Evolutionary conservation across 805 yeast species (phyloP), one percentile per base, ranked within the genome.

Genomic region (Cyberlindnera americana): DNA sequence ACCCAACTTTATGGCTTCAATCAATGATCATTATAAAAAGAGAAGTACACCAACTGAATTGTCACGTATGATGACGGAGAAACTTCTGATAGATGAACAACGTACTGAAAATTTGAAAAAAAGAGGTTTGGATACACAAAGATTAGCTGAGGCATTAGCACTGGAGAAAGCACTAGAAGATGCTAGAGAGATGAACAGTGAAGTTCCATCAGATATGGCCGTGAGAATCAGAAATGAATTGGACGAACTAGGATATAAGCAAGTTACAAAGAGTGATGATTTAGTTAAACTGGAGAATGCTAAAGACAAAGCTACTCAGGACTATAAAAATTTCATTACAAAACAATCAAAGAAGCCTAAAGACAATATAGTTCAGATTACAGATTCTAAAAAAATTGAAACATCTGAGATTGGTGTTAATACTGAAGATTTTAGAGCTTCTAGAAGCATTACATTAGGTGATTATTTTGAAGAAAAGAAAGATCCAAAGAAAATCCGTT

Each of bases 361-460:
- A 1, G 44, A 43, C 76, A 22, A 14, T 5, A 8, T 47, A 73
- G n/a, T 13, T 7, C 10, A 17, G n/a, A n/a, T 19, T 12, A 15
- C 26, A 6, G 21, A 19, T 21, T 17, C 76, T 51, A 75, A 73
- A 46, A 70, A 73, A 11, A 74, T 80, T 30, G 69, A 66, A 30
- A 67, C 74, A 37, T 78, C 85, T 3, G 74, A 72, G 19, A 61
- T 80, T 15, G 81, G 78, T 46, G 64, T 78, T 14, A 76, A 76
- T 49, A 60, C 60, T 19, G 61, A 64, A 8, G 74, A 73, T 37
- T 73, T 78, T 30, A 66, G 89, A 38, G 81, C 78, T n/a, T 45
- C 83, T 14, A 75, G 83, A 47, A 81, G 86, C 5, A 70, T 84
- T 27, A 80, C 87, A 2, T 66, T 89, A 46, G 90, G 90, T 2